Conservation (phyloP, 768 basidiomycete species). For the Leccinellum luteum region DNA sequence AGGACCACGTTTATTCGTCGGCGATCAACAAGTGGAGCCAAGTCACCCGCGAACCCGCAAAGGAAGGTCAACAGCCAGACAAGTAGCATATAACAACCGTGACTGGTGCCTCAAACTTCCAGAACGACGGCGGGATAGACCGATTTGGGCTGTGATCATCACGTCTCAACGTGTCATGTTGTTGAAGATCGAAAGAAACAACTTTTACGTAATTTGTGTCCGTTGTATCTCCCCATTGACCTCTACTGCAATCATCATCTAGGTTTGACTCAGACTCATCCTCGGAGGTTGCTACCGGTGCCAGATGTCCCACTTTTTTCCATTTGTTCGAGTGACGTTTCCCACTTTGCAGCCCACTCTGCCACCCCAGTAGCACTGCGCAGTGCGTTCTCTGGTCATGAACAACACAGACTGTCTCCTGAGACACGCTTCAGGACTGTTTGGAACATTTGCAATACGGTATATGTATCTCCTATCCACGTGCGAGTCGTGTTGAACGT, state of each 20-base stretch:
- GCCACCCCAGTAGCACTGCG: no score
- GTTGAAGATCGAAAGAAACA: neutral
- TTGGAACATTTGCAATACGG: neutral
- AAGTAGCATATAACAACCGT: no score
- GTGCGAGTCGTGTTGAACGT: neutral
- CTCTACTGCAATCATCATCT: no score
- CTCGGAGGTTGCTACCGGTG: no score
- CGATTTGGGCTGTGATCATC: slow-evolving; percentile 6
- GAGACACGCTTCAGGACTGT: no score
- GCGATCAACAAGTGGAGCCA: neutral
- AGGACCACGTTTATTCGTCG: neutral
- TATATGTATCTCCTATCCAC: neutral
- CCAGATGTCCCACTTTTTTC: no score
- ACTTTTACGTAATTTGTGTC: neutral
- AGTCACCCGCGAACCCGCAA: slow-evolving; percentile 3
- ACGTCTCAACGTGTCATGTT: neutral
- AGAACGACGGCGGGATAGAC: neutral
- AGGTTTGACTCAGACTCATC: neutral
- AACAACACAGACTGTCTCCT: no score
- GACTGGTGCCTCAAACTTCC: neutral
- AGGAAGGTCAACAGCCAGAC: no score
- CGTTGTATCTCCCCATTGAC: no score
- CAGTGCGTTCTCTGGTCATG: no score
- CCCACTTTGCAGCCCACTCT: no score
- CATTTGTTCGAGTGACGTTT: no score